Percentiles rank a stretch among this genome's conserved stretches.
phyloP scores from a whole-genome alignment of 306 rosid genomes.

The Purshia tridentata region DNA sequence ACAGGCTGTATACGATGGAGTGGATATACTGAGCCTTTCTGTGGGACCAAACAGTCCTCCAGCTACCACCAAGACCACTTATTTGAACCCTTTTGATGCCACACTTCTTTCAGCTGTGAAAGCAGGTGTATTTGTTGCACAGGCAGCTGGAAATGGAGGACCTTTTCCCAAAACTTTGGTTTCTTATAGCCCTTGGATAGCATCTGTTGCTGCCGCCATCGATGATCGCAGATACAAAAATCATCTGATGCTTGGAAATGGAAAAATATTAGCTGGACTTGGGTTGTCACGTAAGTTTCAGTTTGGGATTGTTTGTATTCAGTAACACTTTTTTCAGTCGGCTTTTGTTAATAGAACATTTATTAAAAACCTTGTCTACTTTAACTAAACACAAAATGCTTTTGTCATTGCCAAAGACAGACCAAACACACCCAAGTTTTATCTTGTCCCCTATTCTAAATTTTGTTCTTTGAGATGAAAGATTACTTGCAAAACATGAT shows the following conservation, averaged over 20 bases:
- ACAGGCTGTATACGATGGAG: conserved; percentile 99
- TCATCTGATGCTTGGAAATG: conserved; percentile 89
- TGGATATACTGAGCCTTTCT: conserved; percentile 98
- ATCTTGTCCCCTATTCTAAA: background rate
- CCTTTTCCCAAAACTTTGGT: conserved; percentile 95
- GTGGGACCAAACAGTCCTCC: conserved; percentile 98
- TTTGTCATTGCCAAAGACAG: background rate
- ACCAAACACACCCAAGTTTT: background rate
- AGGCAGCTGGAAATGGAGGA: conserved; percentile 99
- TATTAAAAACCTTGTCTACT: background rate
- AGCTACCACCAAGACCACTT: conserved; percentile 80
- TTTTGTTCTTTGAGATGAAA: conserved; percentile 1
- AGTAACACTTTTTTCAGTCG: background rate
- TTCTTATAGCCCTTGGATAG: conserved; percentile 99
- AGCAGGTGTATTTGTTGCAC: conserved; percentile 99
- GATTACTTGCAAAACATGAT: background rate
- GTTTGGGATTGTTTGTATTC: background rate
- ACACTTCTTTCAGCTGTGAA: conserved; percentile 99
- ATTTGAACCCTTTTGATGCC: conserved; percentile 93
- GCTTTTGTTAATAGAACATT: background rate
- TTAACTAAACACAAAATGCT: background rate
- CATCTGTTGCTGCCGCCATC: conserved; percentile 92
- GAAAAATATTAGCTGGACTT: conserved; percentile 83
- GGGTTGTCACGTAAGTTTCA: conserved; percentile 92
- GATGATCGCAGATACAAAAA: conserved; percentile 99